Conservation (phyloP, 2,329 filamentous ascomycete genomes). For the Lasiodiplodia citricola region DNA sequence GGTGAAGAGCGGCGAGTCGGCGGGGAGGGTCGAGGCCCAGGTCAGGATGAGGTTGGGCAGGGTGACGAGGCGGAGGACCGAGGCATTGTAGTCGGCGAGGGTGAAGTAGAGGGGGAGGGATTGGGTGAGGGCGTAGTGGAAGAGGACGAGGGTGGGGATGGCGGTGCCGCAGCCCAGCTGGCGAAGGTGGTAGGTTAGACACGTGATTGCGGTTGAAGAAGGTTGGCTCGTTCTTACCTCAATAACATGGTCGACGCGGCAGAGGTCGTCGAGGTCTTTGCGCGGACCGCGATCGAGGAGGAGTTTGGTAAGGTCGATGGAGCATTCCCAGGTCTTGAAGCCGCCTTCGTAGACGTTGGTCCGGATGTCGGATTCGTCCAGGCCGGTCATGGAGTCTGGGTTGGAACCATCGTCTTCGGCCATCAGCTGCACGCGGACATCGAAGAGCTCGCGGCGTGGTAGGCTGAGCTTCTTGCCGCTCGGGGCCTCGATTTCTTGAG, state of each 20-base stretch:
- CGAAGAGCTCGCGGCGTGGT: conserved; percentile 79
- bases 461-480: conserved; percentile 60
- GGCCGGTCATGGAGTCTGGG: conserved; percentile 54
- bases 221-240: conserved; percentile 40
- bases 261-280: conserved; percentile 56
- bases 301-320: conserved; percentile 76
- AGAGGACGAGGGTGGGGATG: conserved; percentile 72
- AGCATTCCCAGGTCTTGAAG: conserved; percentile 91
- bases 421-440: conserved; percentile 81
- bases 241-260: conserved; percentile 55
- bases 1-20: conserved; percentile 18
- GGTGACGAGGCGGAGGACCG: conserved; percentile 78
- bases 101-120: conserved; percentile 63
- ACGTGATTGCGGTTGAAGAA: background rate
- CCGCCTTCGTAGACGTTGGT: conserved; percentile 85
- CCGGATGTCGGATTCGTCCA: conserved; percentile 75
- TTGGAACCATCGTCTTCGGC: conserved; percentile 62
- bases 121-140: conserved; percentile 63
- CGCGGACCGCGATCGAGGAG: conserved; percentile 55
- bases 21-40: conserved; percentile 54
- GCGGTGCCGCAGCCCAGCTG: conserved; percentile 81
- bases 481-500: conserved; percentile 65
- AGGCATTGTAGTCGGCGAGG: conserved; percentile 79
- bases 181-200: background rate
- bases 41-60: conserved; percentile 77